Base-by-base conservation (phyloP, 2,329 filamentous ascomycete genomes). In the Plectosphaerella plurivora region DNA sequence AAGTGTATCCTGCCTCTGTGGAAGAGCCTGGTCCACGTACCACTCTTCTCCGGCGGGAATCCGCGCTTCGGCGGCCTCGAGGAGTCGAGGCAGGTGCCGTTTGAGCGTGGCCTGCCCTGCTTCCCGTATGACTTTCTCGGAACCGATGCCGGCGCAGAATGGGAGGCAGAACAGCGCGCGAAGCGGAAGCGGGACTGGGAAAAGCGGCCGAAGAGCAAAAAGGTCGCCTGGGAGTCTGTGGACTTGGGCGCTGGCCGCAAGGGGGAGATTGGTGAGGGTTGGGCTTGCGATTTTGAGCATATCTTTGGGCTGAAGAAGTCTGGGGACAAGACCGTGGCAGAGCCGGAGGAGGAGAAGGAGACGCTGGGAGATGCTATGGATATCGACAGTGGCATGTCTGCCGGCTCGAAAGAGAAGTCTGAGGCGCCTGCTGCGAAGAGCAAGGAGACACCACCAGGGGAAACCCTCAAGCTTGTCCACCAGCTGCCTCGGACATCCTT, bases 101-200 rank as follows among this genome's bases (percentile, higher is more conserved):
- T 96, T 63, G 92, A 97, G 70, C 81, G 84, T 18, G 83, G 83
- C 1, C 72, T 79, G 37, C 84, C 91, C 1, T 95, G 88, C 82
- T 99, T 96, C 63, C 94, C 94, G 0, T 87, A 83, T 3, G 94
- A 99, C 66, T 89, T 83, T 56, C 85, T 89, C 0, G 89, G 86
- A 5, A 96, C 91, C 0, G 78, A 81, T 52, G 88, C 91, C 2
- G 94, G 94, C 1, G 85, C 82, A 65, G 73, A 77, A 15, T 97
- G 91, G 89, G 89, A 95, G 65, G 64, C 83, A 35, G 77, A 82
- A 36, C 81, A 92, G 66, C 79, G 84, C 12, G 69, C 72, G 46
- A 77, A 72, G 59, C 75, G 83, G 52, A 81, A 82, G 61, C 72
- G 73, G 22, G 78, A 83, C 24, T 96, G 91, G 91, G 83, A 86